Evolutionary conservation across 2,329 filamentous ascomycete species (phyloP), one percentile per base, ranked within the genome.

Genomic region (Fusarium continuum): DNA sequence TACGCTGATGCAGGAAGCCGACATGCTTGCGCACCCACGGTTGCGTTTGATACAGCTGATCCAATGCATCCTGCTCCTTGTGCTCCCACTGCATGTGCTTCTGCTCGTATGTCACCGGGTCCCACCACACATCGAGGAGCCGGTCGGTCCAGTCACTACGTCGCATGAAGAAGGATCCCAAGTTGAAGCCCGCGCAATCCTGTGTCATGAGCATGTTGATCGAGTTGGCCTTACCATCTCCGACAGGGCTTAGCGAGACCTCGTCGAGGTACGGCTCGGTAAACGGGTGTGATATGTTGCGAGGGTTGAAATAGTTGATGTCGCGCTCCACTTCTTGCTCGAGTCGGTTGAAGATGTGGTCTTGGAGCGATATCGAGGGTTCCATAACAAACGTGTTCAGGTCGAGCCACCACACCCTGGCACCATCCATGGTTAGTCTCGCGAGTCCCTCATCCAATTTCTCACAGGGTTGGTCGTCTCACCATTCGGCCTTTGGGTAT

Each of bases 391-490:
- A 96, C 4, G 95, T 99, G 79, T 97, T 96, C 32, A 98, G 86
- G 76, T 99, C 95, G 55, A 99, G 83, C 94, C 95, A 99, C 95
- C 95, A 99, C 72, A 99, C 95, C 93, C 93, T 97, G 73, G 92
- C 72, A n/a, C 92, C 72, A 9, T 28, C 92, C 72, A 9, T 28
- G 16, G 22, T 67, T 36, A 68, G 67, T 55, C 34, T 54, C 32
- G 34, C 23, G n/a, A n/a, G 14, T 39, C 31, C 25, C 22, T 14
- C 19, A 17, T 8, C 25, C 29, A 23, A n/a, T n/a, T 41, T 11
- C 22, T 45, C 22, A 16, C 11, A n/a, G n/a, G n/a, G n/a, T n/a
- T n/a, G 26, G 2, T 14, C 20, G 41, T 78, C 88, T 77, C 82
- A 97, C 95, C 95, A 99, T 81, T 99, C 94, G 28, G 94, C 95